phyloP scores from a whole-genome alignment of 2,329 filamentous ascomycete genomes.

The Leptosphaerulina australis region DNA sequence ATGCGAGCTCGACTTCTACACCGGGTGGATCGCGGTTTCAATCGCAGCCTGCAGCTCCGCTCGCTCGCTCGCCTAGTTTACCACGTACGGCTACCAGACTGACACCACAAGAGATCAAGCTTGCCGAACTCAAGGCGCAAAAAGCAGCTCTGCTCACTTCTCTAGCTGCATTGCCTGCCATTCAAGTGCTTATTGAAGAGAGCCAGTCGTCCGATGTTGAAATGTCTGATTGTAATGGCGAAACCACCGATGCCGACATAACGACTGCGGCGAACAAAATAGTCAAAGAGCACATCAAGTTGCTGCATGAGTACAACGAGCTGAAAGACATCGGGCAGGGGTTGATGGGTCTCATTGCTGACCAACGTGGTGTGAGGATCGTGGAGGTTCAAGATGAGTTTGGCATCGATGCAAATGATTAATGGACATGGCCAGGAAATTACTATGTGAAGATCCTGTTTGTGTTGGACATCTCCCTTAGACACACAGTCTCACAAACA shows the following conservation, averaged over 20 bases:
- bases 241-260: conserved; percentile 39
- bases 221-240: conserved; percentile 23
- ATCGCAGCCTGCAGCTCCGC: conserved; percentile 1
- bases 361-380: conserved; percentile 64
- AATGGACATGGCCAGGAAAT: conserved; percentile 21
- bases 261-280: conserved; percentile 57
- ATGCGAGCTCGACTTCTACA: neutral
- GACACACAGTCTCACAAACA: no score
- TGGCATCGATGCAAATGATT: conserved; percentile 53
- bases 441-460: neutral
- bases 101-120: conserved; percentile 55
- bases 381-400: conserved; percentile 57
- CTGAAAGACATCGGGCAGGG: conserved; percentile 71
- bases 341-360: conserved; percentile 70
- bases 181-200: conserved; percentile 45
- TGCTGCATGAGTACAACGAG: conserved; percentile 73
- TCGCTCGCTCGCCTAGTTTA: neutral
- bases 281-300: conserved; percentile 67
- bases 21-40: neutral
- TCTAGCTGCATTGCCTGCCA: conserved; percentile 36
- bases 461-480: no score
- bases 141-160: conserved; percentile 45
- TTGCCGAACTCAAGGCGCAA: conserved; percentile 54
- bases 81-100: neutral
- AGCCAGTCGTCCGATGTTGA: conserved; percentile 28